A percentile compares a stretch with the other conserved stretches of the same genome.
Evolutionary conservation across 1,139 yeast genomes (phyloP).

Genomic region (Hemisphaericaspora xylofermentans): DNA sequence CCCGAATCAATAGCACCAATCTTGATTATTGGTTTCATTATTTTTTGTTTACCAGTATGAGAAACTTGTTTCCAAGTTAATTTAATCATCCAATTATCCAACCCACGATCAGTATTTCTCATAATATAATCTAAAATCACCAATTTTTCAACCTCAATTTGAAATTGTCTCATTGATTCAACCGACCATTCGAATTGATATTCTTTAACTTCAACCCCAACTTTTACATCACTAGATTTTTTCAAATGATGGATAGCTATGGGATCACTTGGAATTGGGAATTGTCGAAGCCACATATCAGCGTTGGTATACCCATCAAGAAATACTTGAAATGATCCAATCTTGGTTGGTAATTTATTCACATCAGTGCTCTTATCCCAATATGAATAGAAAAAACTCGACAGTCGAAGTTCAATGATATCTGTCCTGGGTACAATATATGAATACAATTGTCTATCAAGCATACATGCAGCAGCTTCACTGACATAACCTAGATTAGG

Average conservation of each 20-base stretch:
- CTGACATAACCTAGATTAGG: constrained; percentile 74
- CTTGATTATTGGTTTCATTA: constrained; percentile 40
- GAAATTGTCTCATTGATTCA: constrained; percentile 48
- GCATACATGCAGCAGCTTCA: constrained; percentile 68
- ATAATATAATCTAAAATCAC: constrained; percentile 71
- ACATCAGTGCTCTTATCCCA: constrained; percentile 38
- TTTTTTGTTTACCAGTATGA: constrained; percentile 10
- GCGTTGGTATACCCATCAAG: constrained; percentile 62
- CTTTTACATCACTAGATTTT: constrained; percentile 18
- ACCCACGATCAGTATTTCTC: constrained; percentile 74
- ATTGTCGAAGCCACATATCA: constrained; percentile 51
- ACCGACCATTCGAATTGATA: constrained; percentile 54
- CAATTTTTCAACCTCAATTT: constrained; percentile 64
- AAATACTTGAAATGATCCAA: constrained; percentile 70
- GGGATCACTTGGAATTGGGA: constrained; percentile 54
- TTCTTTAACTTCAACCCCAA: constrained; percentile 17
- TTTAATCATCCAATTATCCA: constrained; percentile 78
- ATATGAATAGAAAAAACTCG: constrained; percentile 53
- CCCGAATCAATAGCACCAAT: constrained; percentile 81
- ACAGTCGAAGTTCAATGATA: constrained; percentile 52
- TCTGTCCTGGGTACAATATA: constrained; percentile 68
- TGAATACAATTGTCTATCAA: constrained; percentile 60
- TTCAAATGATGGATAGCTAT: constrained; percentile 18
- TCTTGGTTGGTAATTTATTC: constrained; percentile 43
- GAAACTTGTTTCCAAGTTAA: constrained; percentile 43